Conservation (phyloP, 1,139 yeast species). For the Pneumocystis jirovecii region DNA sequence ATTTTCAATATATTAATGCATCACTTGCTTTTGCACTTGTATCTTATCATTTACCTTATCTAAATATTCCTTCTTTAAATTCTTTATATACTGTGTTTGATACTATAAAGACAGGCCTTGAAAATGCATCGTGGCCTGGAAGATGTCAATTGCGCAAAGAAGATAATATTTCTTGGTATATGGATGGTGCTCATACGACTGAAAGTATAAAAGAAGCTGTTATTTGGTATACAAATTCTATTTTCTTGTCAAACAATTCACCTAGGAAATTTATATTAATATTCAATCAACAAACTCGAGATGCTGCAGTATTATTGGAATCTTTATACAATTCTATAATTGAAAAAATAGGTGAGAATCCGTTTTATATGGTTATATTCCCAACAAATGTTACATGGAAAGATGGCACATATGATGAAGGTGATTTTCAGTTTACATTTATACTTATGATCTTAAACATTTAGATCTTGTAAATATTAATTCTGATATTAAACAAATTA, state of each 20-base stretch:
- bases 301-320: slow-evolving; percentile 50
- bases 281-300: slow-evolving; percentile 90
- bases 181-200: slow-evolving; percentile 92
- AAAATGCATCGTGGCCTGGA: slow-evolving; percentile 75
- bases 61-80: slow-evolving; percentile 18
- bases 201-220: slow-evolving; percentile 76
- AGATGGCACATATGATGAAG: slow-evolving; percentile 18
- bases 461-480: slow-evolving; percentile 76
- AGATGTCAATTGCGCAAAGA: slow-evolving; percentile 63
- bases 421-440: not conserved
- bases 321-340: slow-evolving; percentile 32
- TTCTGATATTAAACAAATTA: slow-evolving; percentile 62
- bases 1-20: slow-evolving; percentile 74
- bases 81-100: slow-evolving; percentile 34
- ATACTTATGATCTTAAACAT: slow-evolving; percentile 36
- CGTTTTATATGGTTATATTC: slow-evolving; percentile 65
- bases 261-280: slow-evolving; percentile 34
- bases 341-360: slow-evolving; percentile 8
- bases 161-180: slow-evolving; percentile 51
- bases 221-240: slow-evolving; percentile 50
- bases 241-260: slow-evolving; percentile 17
- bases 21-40: slow-evolving; percentile 73
- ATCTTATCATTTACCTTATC: slow-evolving; percentile 22
- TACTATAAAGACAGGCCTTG: slow-evolving; percentile 49
- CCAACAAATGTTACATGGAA: slow-evolving; percentile 90